These are phyloP conservation scores for Capsella bursapastoris DNA, from an alignment of 345 rosid species.

Conservation along the genomic window DNA sequence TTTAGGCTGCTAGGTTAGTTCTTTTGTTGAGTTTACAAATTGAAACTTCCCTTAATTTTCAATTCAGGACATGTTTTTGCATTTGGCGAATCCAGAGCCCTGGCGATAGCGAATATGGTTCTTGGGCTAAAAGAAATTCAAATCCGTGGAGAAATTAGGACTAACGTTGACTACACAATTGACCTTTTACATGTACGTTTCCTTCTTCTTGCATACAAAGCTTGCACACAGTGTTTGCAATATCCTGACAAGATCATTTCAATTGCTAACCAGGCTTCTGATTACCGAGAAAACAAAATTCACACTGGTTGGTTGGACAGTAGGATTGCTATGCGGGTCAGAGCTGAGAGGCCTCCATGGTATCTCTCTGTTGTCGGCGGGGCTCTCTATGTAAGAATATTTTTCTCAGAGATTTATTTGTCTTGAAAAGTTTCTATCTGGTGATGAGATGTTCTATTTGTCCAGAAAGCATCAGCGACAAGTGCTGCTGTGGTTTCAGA, in stretches of 20 bases:
- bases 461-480: constrained; percentile 95
- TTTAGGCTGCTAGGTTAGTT: constrained; percentile 19
- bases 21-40: constrained; percentile 26
- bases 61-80: constrained; percentile 91
- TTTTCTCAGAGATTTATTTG: constrained; percentile 11
- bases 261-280: constrained; percentile 73
- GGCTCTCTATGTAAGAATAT: constrained; percentile 80
- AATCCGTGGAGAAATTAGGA: constrained; percentile 96
- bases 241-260: constrained; percentile 32
- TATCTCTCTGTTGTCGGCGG: constrained; percentile 99
- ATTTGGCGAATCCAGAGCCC: constrained; percentile 96
- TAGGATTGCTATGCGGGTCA: constrained; percentile 99
- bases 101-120: constrained; percentile 99
- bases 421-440: constrained; percentile 24
- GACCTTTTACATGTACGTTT: constrained; percentile 91
- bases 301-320: constrained; percentile 99
- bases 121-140: constrained; percentile 99
- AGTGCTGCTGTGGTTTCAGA: constrained; percentile 97
- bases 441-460: constrained; percentile 32
- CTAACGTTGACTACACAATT: constrained; percentile 96
- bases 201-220: constrained; percentile 25
- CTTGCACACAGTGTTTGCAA: constrained; percentile 28
- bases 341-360: constrained; percentile 99
- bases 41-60: constrained; percentile 16
- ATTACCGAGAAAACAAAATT: constrained; percentile 93